phyloP scores from a whole-genome alignment of 2,329 filamentous ascomycete genomes.

The Ilyonectria sp. region DNA sequence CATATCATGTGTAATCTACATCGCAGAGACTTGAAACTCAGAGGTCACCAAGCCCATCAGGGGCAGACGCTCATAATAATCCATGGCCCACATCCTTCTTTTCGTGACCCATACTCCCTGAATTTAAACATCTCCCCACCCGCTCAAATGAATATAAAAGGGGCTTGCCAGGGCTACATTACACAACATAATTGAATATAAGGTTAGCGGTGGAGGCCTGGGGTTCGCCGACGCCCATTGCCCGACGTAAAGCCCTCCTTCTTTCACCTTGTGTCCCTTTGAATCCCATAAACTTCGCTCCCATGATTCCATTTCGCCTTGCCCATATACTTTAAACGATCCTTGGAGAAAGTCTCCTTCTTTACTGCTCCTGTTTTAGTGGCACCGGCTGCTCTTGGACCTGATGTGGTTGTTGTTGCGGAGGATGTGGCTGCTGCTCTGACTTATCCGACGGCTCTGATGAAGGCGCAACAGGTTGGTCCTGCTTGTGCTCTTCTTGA shows the following conservation, averaged over 20 bases:
- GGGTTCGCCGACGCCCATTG: constrained; percentile 30
- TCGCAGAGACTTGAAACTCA: background rate
- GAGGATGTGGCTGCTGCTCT: constrained; percentile 6
- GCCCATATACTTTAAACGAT: constrained; percentile 19
- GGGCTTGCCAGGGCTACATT: constrained; percentile 41
- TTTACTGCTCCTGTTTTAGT: constrained; percentile 28
- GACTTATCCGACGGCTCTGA: constrained; percentile 15
- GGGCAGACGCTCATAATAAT: constrained; percentile 9
- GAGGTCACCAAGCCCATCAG: background rate
- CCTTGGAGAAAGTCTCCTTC: constrained; percentile 5
- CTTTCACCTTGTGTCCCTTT: constrained; percentile 29
- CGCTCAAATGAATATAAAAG: constrained; percentile 39
- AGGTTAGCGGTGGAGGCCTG: constrained; percentile 28
- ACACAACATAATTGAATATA: constrained; percentile 46
- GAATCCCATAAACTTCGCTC: constrained; percentile 30
- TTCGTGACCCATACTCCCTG: constrained; percentile 43
- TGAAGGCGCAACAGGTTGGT: constrained; percentile 20
- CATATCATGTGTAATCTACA: constrained; percentile 19
- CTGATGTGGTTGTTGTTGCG: constrained; percentile 22
- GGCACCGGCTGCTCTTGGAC: constrained; percentile 11
- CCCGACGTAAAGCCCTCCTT: constrained; percentile 30
- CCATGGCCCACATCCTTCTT: constrained; percentile 31
- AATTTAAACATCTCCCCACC: constrained; percentile 37
- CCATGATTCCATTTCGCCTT: constrained; percentile 20
- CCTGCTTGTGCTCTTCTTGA: constrained; percentile 17